Evolutionary conservation across 768 basidiomycete species (phyloP).

Genomic region (Pulveroboletus ravenelii): DNA sequence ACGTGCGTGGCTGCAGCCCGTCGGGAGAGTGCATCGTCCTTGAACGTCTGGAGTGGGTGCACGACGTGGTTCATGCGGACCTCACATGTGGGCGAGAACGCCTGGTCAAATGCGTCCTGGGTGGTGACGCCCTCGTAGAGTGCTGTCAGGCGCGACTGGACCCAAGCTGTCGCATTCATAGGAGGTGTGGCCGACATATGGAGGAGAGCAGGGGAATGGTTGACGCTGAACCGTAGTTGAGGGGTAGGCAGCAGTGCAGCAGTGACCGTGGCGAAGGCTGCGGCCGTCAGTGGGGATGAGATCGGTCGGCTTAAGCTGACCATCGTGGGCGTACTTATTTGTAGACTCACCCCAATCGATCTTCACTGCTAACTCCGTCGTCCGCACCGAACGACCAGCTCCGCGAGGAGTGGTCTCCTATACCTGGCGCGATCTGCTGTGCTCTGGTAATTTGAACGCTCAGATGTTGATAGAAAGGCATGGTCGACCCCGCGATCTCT

Average conservation of each 20-base stretch:
- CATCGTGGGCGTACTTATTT: no score
- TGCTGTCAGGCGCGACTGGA: slow-evolving; percentile 24
- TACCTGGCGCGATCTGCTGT: no score
- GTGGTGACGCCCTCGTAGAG: slow-evolving; percentile 23
- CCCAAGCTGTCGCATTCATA: slow-evolving; percentile 24
- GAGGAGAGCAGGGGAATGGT: neutral
- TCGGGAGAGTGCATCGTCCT: slow-evolving; percentile 21
- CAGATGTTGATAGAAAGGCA: no score
- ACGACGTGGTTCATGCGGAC: slow-evolving; percentile 32
- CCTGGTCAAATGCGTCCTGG: slow-evolving; percentile 21
- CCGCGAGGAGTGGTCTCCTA: no score
- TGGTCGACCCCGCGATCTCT: no score
- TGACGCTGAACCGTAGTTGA: neutral
- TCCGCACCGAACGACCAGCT: no score
- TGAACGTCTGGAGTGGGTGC: slow-evolving; percentile 23
- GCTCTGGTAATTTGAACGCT: no score
- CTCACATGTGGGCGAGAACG: slow-evolving; percentile 33
- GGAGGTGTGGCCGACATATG: neutral
- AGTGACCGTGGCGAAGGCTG: neutral
- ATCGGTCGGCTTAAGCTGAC: no score
- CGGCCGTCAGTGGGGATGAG: neutral
- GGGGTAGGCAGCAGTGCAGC: neutral
- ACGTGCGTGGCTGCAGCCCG: slow-evolving; percentile 16
- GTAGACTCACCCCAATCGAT: no score
- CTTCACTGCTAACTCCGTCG: no score